Percentiles rank a stretch among this genome's conserved stretches.
phyloP scores from a whole-genome alignment of 1,284 basidiomycete species.

The Peniophora sp. region DNA sequence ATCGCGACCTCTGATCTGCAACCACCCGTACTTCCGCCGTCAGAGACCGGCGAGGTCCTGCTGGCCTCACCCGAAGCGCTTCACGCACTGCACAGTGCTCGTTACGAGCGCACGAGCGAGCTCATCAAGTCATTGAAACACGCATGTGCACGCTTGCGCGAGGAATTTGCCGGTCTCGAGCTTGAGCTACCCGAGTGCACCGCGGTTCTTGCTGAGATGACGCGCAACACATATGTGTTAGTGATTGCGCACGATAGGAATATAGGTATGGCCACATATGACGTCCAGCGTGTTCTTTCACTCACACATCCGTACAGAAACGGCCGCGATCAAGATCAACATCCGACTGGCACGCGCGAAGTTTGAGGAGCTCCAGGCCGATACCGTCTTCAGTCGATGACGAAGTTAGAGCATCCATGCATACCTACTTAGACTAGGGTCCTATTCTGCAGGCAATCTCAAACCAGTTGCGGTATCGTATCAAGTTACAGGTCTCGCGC shows the following conservation, averaged over 20 bases:
- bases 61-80: conserved; percentile 20
- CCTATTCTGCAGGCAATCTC: no score
- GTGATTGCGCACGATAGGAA: conserved; percentile 83
- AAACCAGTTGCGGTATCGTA: no score
- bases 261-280: conserved; percentile 49
- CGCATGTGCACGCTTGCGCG: conserved; percentile 75
- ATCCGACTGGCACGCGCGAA: conserved; percentile 74
- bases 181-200: conserved; percentile 80
- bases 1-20: conserved; percentile 67
- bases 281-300: background rate
- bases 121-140: conserved; percentile 94
- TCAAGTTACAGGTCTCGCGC: no score
- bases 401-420: conserved; percentile 5
- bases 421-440: no score
- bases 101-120: conserved; percentile 95
- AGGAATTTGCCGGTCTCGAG: conserved; percentile 76
- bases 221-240: conserved; percentile 90
- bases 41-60: conserved; percentile 5
- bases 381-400: conserved; percentile 32
- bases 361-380: conserved; percentile 77
- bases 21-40: conserved; percentile 5
- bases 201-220: conserved; percentile 92
- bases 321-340: conserved; percentile 77
- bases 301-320: conserved; percentile 41
- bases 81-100: conserved; percentile 61